Evolutionary conservation across 164 flowering plant genomes (phyloP).

Genomic region (Dillenia suffruticosa): DNA sequence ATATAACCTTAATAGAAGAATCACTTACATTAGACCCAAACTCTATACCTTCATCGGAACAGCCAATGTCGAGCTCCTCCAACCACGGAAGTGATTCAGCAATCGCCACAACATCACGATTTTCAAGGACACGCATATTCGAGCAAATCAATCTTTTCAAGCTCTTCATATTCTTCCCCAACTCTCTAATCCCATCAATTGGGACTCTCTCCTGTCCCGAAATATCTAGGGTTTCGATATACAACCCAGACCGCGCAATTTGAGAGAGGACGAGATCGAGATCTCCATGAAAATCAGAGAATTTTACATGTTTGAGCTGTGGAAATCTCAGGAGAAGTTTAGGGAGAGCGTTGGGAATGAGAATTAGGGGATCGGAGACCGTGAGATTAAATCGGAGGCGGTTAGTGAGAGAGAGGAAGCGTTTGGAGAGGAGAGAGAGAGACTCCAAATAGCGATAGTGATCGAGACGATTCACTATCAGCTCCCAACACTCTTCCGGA

Average conservation of each 20-base stretch:
- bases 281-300: constrained; percentile 17
- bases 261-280: constrained; percentile 23
- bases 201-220: constrained; percentile 40
- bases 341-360: constrained; percentile 12
- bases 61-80: constrained; percentile 55
- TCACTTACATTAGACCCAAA: constrained; percentile 25
- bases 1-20: constrained; percentile 29
- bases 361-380: constrained; percentile 25
- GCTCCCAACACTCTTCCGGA: constrained; percentile 59
- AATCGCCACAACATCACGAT: constrained; percentile 30
- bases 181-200: constrained; percentile 9
- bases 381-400: constrained; percentile 29
- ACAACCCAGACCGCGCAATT: constrained; percentile 25
- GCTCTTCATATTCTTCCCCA: constrained; percentile 22
- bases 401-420: constrained; percentile 45
- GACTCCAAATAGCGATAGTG: constrained; percentile 31
- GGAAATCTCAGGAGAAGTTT: constrained; percentile 35
- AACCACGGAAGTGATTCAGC: constrained; percentile 33
- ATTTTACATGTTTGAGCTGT: constrained; percentile 26
- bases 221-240: constrained; percentile 32
- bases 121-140: constrained; percentile 13
- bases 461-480: constrained; percentile 21
- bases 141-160: constrained; percentile 37
- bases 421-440: constrained; percentile 41
- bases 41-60: constrained; percentile 16